These are phyloP conservation scores for Chlorella ohadii DNA, from an alignment of 139 green algal species.

Conservation along the genomic window DNA sequence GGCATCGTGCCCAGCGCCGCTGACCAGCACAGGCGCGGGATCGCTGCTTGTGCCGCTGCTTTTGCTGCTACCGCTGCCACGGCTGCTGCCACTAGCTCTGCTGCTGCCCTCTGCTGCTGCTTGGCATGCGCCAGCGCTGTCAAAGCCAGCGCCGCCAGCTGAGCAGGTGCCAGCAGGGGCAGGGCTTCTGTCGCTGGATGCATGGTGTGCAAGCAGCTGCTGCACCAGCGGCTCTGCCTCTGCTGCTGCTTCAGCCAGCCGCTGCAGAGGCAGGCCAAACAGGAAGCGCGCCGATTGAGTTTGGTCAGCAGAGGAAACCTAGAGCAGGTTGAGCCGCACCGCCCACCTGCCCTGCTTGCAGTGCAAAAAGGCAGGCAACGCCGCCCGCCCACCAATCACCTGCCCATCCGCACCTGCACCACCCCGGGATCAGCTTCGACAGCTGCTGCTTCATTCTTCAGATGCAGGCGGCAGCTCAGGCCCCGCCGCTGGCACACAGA, in stretches of 20 bases:
- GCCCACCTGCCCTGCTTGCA: not conserved
- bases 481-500: conserved; percentile 48
- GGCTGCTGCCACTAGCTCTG: not conserved
- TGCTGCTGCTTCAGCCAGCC: not conserved
- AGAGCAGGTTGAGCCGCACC: not conserved
- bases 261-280: not conserved
- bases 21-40: conserved; percentile 68
- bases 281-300: no score
- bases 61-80: not conserved
- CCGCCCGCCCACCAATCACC: no score
- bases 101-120: not conserved
- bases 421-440: conserved; percentile 59
- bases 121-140: no score
- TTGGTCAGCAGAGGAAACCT: no score
- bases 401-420: conserved; percentile 8
- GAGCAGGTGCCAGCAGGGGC: no score
- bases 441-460: conserved; percentile 66
- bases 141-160: no score
- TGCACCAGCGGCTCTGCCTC: not conserved
- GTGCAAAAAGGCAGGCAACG: no score
- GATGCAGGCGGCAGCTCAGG: conserved; percentile 56
- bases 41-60: not conserved
- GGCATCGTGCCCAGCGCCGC: conserved; percentile 91
- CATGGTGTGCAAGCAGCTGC: conserved; percentile 1
- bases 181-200: no score